A percentile compares a stretch with the other conserved stretches of the same genome.
Evolutionary conservation across 306 rosid species (phyloP).

Genomic region (Rosa multiflora): DNA sequence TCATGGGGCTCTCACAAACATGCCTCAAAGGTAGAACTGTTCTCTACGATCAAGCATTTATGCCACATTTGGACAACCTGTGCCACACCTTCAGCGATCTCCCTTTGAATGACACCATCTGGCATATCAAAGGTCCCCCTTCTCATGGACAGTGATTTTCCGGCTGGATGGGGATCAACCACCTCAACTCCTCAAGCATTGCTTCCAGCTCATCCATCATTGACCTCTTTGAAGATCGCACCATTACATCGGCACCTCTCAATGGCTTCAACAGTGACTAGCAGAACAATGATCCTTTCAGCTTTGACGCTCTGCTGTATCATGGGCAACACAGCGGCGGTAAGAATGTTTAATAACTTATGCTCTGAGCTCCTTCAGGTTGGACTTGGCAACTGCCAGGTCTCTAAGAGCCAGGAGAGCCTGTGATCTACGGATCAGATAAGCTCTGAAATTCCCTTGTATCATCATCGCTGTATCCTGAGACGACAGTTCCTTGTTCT

Average conservation of each 20-base stretch:
- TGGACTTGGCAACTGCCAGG: constrained; percentile 74
- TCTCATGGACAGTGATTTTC: constrained; percentile 63
- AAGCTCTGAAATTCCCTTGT: constrained; percentile 71
- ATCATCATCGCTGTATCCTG: constrained; percentile 85
- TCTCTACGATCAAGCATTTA: constrained; percentile 55
- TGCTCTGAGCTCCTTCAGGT: constrained; percentile 76
- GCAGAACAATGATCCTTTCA: constrained; percentile 83
- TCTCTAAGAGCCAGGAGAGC: constrained; percentile 84
- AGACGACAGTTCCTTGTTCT: constrained; percentile 80
- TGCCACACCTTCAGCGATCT: constrained; percentile 82
- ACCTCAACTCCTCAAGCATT: constrained; percentile 58
- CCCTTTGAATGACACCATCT: constrained; percentile 62
- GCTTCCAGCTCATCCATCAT: constrained; percentile 92
- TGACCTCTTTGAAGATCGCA: constrained; percentile 73
- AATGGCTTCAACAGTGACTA: constrained; percentile 84
- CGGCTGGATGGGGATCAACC: constrained; percentile 78
- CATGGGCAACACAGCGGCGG: constrained; percentile 51
- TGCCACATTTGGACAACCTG: constrained; percentile 56
- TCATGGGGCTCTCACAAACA: constrained; percentile 19
- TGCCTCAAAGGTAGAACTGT: constrained; percentile 42
- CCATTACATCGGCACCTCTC: constrained; percentile 83
- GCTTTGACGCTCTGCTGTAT: constrained; percentile 79
- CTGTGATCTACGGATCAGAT: constrained; percentile 72
- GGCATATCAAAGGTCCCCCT: constrained; percentile 92
- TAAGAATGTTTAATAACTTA: constrained; percentile 69